These are phyloP conservation scores for Aegilops tauschii DNA, from an alignment of 176 grass and related monocot species.

Conservation along the genomic window DNA sequence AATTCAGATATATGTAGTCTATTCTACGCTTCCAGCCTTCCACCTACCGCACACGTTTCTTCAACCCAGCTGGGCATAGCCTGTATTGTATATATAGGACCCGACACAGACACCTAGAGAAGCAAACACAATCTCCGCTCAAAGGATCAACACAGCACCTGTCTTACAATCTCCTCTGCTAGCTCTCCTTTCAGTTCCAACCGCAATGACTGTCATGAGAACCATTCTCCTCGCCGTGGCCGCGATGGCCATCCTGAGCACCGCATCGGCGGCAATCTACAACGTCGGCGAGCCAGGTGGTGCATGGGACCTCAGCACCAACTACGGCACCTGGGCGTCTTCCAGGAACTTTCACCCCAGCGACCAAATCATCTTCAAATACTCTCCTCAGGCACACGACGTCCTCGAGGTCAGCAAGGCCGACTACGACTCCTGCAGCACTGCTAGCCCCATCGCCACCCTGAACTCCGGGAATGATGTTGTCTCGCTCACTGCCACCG, in stretches of 20 bases:
- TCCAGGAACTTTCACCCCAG: conserved; percentile 42
- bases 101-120: too few relatives aligned
- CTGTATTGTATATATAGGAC: too few relatives aligned
- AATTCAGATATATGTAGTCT: too few relatives aligned
- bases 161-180: conserved; percentile 6
- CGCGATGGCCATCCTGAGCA: conserved; percentile 9
- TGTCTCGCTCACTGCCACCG: conserved; percentile 10
- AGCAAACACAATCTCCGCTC: too few relatives aligned
- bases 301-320: conserved; percentile 36
- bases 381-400: conserved; percentile 16
- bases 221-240: conserved; percentile 4
- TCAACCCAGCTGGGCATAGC: too few relatives aligned
- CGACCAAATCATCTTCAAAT: conserved; percentile 55
- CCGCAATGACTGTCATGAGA: not conserved
- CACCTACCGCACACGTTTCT: too few relatives aligned
- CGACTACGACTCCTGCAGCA: conserved; percentile 43
- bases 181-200: conserved; percentile 9
- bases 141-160: too few relatives aligned
- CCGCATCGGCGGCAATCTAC: conserved; percentile 45
- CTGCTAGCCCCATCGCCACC: conserved; percentile 17
- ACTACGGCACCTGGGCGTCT: conserved; percentile 50
- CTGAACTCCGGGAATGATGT: conserved; percentile 28
- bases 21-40: too few relatives aligned
- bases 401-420: conserved; percentile 52
- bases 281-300: conserved; percentile 41